Base-by-base conservation (phyloP, 1,284 basidiomycete genomes). In the Pseudozyma thailandica region DNA sequence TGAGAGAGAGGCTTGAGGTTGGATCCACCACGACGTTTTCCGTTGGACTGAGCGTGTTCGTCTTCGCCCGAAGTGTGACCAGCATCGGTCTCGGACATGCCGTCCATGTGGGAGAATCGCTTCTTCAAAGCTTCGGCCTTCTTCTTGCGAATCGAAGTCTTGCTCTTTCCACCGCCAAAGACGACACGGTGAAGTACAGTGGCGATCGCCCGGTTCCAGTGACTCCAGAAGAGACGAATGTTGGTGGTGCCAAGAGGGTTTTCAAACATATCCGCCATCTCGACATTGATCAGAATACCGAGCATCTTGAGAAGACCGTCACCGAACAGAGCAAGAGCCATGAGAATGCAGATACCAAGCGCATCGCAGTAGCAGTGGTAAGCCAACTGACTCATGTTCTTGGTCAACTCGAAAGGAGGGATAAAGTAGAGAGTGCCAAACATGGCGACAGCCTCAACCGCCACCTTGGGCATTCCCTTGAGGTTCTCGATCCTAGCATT, bases 161-260 rank as follows among this genome's bases (percentile, higher is more conserved):
- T 73, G 55, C 43, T 59, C 65, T 71, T 69, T 16, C 62, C 52
- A 12, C 80, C 79, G 27, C 74, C 77, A 50, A 82, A 82, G 7
- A 82, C 69, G 50, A 82, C 80, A n/a, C 81, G 78, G 62, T 82
- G 81, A 4, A 82, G 69, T 4, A 82, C 77, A 5, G 74, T 66
- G 18, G 81, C 77, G 48, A 82, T 82, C 28, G 80, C 79, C 21
- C 79, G 73, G 52, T 82, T 82, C 81, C 81, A 82, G 64, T 80
- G 78, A 28, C 77, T 78, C 81, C 81, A 82, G 53, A 82, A 81
- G 26, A 79, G 59, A 20, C 80, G 79, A 33, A 82, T 74, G 64
- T 79, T 80, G 53, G 77, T 77, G 7, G 80, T 80, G 21, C 74
- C 72, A 23, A 81, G 46, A 1, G 80, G 80, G 46, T 80, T 81